Conservation (phyloP, 139 green algal genomes). For the Coelastrella sp. region DNA sequence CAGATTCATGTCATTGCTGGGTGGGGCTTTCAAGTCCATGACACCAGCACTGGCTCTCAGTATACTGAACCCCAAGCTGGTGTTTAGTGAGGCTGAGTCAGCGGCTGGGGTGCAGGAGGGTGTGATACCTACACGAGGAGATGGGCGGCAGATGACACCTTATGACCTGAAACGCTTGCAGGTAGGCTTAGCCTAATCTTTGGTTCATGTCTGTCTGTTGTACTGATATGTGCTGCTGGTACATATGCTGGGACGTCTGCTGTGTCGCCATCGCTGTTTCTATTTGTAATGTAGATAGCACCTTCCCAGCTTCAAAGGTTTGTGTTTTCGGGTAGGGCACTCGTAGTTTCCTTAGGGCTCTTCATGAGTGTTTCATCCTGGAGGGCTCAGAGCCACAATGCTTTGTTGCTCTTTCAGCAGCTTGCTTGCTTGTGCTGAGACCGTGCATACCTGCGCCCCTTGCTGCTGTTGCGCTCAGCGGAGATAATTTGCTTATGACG, state of each 20-base stretch:
- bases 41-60: conserved; percentile 83
- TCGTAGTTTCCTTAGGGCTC: too few relatives aligned
- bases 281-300: too few relatives aligned
- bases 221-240: background rate
- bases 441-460: too few relatives aligned
- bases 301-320: too few relatives aligned
- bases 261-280: background rate
- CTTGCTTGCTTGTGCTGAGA: too few relatives aligned
- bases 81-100: conserved; percentile 79
- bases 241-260: background rate
- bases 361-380: too few relatives aligned
- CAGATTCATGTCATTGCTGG: conserved; percentile 73
- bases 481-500: conserved; percentile 57
- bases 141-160: conserved; percentile 73
- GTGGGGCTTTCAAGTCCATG: conserved; percentile 73
- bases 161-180: conserved; percentile 96
- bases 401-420: too few relatives aligned
- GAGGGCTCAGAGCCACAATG: too few relatives aligned
- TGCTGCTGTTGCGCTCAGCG: background rate
- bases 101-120: conserved; percentile 31
- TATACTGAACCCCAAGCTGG: conserved; percentile 89
- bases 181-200: conserved; percentile 47
- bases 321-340: too few relatives aligned
- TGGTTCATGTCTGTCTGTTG: background rate
- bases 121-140: conserved; percentile 60